phyloP scores from a whole-genome alignment of 345 rosid genomes.

The Eutrema japonicum region DNA sequence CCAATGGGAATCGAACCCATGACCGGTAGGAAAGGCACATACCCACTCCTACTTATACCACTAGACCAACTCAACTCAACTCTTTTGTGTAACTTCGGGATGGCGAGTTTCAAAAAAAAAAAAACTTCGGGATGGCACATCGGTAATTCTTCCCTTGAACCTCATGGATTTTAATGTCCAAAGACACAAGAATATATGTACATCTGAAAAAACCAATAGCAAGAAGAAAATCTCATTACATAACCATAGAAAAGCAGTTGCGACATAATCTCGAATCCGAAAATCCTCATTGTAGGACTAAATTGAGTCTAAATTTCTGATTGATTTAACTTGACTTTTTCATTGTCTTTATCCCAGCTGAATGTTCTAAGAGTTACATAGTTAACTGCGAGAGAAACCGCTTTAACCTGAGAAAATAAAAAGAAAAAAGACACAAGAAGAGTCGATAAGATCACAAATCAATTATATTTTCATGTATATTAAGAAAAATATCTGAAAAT shows the following conservation, averaged over 20 bases:
- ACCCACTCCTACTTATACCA: no score
- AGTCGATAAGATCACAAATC: no score
- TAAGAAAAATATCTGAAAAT: no score
- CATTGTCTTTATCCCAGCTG: constrained; percentile 98
- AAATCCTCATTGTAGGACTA: neutral
- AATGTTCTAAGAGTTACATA: constrained; percentile 72
- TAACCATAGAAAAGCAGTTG: neutral
- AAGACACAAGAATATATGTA: constrained; percentile 63
- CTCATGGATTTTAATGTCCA: constrained; percentile 77
- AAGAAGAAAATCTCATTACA: neutral
- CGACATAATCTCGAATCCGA: no score
- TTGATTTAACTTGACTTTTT: constrained; percentile 77
- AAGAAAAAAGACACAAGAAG: no score
- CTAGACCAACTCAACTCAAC: no score
- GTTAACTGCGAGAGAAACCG: constrained; percentile 43
- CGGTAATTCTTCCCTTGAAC: constrained; percentile 84
- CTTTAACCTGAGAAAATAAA: constrained; percentile 32
- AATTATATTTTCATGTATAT: no score
- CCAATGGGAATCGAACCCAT: no score
- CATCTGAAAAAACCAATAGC: constrained; percentile 46
- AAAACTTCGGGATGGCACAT: constrained; percentile 64
- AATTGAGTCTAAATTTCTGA: neutral
- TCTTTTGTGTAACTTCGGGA: constrained; percentile 64
- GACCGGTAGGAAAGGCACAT: no score
- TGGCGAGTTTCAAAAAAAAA: constrained; percentile 18